Percentiles rank a stretch among this genome's conserved stretches.
Evolutionary conservation across 1,284 basidiomycete genomes (phyloP).

Genomic region (Ganoderma leucocontextum): DNA sequence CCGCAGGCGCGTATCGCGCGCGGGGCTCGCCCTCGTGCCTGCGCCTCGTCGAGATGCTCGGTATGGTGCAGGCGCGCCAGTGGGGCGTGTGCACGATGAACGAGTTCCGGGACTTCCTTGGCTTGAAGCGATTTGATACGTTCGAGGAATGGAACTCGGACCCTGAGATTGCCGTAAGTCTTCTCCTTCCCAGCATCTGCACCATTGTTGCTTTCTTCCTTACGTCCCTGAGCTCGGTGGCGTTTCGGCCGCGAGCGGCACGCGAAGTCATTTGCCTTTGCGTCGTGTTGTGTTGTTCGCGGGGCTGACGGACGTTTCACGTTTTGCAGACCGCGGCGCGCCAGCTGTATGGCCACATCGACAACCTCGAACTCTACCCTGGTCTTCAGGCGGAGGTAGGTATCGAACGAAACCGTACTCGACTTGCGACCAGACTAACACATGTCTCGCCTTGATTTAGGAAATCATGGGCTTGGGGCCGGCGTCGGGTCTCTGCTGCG

Average conservation of each 20-base stretch:
- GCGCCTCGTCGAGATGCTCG: constrained; percentile 76
- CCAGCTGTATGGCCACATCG: constrained; percentile 75
- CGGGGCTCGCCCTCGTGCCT: constrained; percentile 75
- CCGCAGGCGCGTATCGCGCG: constrained; percentile 81
- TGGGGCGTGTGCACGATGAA: constrained; percentile 82
- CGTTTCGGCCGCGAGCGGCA: neutral
- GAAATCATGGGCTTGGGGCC: constrained; percentile 67
- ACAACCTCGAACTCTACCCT: constrained; percentile 79
- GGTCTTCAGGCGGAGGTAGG: constrained; percentile 69
- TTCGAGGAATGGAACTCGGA: constrained; percentile 87
- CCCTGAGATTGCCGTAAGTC: constrained; percentile 63
- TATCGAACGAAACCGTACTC: neutral
- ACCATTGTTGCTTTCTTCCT: constrained; percentile 3
- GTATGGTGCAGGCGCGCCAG: constrained; percentile 71
- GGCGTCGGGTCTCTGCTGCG: constrained; percentile 87
- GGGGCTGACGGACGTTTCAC: neutral
- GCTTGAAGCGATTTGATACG: constrained; percentile 59
- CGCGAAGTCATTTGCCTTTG: neutral
- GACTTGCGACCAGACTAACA: neutral
- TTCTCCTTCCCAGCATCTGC: neutral
- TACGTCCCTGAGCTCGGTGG: neutral
- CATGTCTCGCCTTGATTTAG: constrained; percentile 55
- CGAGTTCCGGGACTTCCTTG: constrained; percentile 69
- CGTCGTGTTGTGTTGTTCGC: neutral
- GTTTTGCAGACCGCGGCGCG: constrained; percentile 63